Conservation (phyloP, 2,329 filamentous ascomycete species). For the Bipolaris victoriae region DNA sequence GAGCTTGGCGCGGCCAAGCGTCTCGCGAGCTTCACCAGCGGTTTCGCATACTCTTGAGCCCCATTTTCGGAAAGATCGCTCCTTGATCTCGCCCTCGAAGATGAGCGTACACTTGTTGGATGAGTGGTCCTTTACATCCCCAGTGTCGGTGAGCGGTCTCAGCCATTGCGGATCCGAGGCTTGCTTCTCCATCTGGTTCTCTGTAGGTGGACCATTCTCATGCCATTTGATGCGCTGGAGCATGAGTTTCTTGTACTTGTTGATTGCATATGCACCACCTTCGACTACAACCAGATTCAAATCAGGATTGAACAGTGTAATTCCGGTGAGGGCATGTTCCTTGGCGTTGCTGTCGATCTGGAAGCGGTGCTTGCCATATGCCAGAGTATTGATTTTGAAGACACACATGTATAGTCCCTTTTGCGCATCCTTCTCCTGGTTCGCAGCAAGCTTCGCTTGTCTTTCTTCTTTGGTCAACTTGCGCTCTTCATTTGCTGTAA, state of each 20-base stretch:
- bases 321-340: conserved; percentile 82
- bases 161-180: conserved; percentile 74
- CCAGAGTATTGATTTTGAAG: conserved; percentile 87
- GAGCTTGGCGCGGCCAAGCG: conserved; percentile 80
- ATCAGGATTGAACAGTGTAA: conserved; percentile 89
- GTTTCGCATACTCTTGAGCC: conserved; percentile 87
- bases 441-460: conserved; percentile 78
- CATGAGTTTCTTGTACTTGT: conserved; percentile 91
- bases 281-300: conserved; percentile 92
- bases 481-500: conserved; percentile 78
- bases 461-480: conserved; percentile 88
- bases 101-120: conserved; percentile 82
- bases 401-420: conserved; percentile 87
- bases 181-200: conserved; percentile 62
- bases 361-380: conserved; percentile 91
- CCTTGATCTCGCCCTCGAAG: conserved; percentile 89
- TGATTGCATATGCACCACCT: conserved; percentile 82
- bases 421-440: conserved; percentile 86
- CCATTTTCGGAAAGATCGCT: conserved; percentile 84
- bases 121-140: conserved; percentile 79
- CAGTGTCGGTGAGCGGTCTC: conserved; percentile 76
- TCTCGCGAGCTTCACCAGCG: conserved; percentile 84
- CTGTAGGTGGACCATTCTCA: conserved; percentile 77
- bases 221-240: conserved; percentile 93
- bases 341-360: conserved; percentile 93